phyloP scores from a whole-genome alignment of 208 protist genomes.

The Leishmania aethiopica region DNA sequence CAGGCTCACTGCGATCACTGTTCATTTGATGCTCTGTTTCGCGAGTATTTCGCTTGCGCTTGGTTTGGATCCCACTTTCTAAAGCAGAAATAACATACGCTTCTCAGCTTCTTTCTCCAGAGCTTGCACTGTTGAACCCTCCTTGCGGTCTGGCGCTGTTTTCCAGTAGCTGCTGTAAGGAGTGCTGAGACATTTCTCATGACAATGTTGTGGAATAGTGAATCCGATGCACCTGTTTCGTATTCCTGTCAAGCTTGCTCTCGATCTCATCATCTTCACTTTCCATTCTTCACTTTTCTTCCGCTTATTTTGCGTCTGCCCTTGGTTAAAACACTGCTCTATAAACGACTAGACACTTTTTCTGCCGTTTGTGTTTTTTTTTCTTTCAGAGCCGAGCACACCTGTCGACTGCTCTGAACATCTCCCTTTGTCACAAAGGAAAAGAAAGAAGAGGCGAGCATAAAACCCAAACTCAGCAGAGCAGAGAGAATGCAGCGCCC shows the following conservation, averaged over 20 bases:
- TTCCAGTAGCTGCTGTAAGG: not conserved
- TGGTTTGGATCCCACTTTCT: not conserved
- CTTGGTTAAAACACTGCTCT: not conserved
- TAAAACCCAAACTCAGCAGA: not conserved
- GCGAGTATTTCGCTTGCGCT: not conserved
- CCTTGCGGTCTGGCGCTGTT: not conserved
- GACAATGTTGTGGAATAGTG: not conserved
- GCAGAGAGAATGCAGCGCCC: constrained; percentile 30
- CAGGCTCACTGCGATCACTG: not conserved
- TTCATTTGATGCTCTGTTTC: not conserved
- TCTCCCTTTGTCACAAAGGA: not conserved
- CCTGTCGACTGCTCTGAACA: not conserved
- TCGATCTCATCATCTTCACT: not conserved
- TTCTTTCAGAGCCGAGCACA: not conserved
- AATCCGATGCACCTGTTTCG: not conserved
- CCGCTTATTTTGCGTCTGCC: not conserved
- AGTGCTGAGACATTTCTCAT: not conserved
- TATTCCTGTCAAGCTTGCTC: not conserved
- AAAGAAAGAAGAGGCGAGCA: not conserved
- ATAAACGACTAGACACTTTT: not conserved
- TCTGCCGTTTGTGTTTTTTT: not conserved
- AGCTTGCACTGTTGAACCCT: not conserved
- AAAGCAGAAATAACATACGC: not conserved
- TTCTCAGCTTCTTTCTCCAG: not conserved
- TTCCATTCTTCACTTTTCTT: not conserved